Conservation (phyloP, 371 early-diverging fungal species). For the Syncephalastrum contaminatum region DNA sequence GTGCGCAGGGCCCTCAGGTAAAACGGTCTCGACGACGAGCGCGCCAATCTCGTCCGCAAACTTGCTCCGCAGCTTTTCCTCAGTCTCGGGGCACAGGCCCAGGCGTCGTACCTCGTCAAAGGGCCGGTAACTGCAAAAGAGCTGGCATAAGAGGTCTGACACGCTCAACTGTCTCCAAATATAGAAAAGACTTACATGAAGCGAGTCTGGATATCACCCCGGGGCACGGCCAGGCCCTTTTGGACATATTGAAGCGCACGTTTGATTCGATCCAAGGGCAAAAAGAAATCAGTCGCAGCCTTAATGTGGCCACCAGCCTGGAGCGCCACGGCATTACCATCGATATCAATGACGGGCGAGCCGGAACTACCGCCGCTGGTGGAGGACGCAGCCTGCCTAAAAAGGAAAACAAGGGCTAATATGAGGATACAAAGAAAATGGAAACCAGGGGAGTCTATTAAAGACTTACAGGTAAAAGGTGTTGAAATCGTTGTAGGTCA, state of each 20-base stretch:
- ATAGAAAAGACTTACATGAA: constrained; percentile 68
- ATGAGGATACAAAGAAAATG: neutral
- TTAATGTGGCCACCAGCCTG: constrained; percentile 83
- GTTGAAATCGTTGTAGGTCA: constrained; percentile 75
- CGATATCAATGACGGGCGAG: constrained; percentile 89
- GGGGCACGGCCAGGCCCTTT: constrained; percentile 65
- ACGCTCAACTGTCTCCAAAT: too few species aligned
- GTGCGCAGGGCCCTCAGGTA: constrained; percentile 84
- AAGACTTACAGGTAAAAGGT: constrained; percentile 70
- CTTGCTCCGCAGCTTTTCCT: constrained; percentile 64
- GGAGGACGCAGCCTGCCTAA: constrained; percentile 73
- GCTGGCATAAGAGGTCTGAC: too few species aligned
- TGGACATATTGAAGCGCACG: constrained; percentile 77
- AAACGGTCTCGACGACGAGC: constrained; percentile 78
- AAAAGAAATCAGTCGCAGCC: constrained; percentile 92
- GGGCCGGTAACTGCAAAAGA: constrained; percentile 54
- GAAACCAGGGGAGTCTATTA: neutral
- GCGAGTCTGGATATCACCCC: constrained; percentile 90
- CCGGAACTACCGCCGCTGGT: constrained; percentile 86
- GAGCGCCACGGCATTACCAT: constrained; percentile 91
- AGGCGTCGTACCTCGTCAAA: constrained; percentile 78
- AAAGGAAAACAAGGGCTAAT: constrained; percentile 2
- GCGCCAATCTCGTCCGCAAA: constrained; percentile 86
- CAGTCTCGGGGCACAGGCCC: constrained; percentile 68
- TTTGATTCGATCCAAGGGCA: constrained; percentile 83